Evolutionary conservation across 306 rosid genomes (phyloP), one percentile per base, ranked within the genome.

Genomic region (Corylus americana): DNA sequence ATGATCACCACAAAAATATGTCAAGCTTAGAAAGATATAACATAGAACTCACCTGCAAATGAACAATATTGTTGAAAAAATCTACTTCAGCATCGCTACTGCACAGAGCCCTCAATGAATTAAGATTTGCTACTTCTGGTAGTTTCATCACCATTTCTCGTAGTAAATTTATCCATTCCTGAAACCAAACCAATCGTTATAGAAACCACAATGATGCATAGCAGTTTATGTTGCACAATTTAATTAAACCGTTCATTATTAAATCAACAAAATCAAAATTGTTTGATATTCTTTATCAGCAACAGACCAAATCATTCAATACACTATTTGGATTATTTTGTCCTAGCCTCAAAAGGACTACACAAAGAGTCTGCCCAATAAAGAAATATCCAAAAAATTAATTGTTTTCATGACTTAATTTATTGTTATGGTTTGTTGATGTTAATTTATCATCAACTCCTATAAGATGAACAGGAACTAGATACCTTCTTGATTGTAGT

Each of bases 131-230:
- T 75, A 90, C 83, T 42, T 86, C 87, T 16, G 97, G 97, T 79
- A 95, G 93, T 82, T 87, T 92, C 79, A 89, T 80, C 80, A 89
- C 92, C 96, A 95, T 95, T 87, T 90, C 90, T 77, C 87, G 88
- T 70, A 95, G 86, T 66, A 95, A 80, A 78, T 89, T 85, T 25
- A 93, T 78, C 98, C 98, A 95, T 78, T 89, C 98, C 98, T 95
- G 92, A 82, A 87, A 77, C 75, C 78, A 71, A 61, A 74, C 57
- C 66, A 81, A 71, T 31, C 73, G 14, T 80, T 29, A 62, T 31
- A 80, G 78, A 72, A 81, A 77, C 58, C 76, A 73, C 58, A 55
- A 59, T 58, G 71, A 79, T 71, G 3, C 42, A 79, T 50, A 62
- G 57, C 20, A 79, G 42, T 31, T 64, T 37, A 64, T 12, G 27